A percentile compares a stretch with the other conserved stretches of the same genome.
Evolutionary conservation across 2,329 filamentous ascomycete genomes (phyloP).

Genomic region (Cladosporium sp.): DNA sequence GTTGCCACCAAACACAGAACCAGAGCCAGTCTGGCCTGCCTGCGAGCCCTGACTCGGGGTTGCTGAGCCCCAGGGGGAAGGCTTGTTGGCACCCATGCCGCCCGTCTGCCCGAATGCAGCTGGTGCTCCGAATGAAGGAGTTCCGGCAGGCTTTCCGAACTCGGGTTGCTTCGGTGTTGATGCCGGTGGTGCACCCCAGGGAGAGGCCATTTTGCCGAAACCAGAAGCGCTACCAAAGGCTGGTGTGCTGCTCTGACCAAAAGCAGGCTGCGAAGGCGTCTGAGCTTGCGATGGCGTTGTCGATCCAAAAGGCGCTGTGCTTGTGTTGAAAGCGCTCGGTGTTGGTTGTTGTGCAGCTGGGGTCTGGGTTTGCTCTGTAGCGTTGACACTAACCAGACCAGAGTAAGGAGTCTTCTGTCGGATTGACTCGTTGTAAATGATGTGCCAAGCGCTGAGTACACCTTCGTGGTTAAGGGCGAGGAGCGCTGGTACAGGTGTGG

Average conservation of each 20-base stretch:
- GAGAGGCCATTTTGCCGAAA: constrained; percentile 24
- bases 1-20: constrained; percentile 17
- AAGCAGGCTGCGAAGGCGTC: constrained; percentile 19
- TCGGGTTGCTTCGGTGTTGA: constrained; percentile 6
- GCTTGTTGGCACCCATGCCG: constrained; percentile 23
- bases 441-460: constrained; percentile 80
- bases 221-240: constrained; percentile 22
- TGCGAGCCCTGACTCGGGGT: constrained; percentile 3
- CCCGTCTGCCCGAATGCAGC: constrained; percentile 22
- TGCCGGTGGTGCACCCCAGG: constrained; percentile 24
- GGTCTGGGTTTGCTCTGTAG: constrained; percentile 26
- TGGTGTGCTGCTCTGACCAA: constrained; percentile 24
- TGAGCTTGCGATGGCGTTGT: constrained; percentile 1
- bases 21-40: not conserved
- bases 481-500: constrained; percentile 75
- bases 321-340: constrained; percentile 15
- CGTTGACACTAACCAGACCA: constrained; percentile 53
- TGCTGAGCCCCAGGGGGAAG: constrained; percentile 21
- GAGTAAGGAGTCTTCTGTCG: constrained; percentile 68
- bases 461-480: constrained; percentile 88
- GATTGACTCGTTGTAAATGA: constrained; percentile 85
- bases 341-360: not conserved
- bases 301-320: constrained; percentile 32
- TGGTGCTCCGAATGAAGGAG: constrained; percentile 10
- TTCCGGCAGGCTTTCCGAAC: constrained; percentile 22